Evolutionary conservation across 2,329 filamentous ascomycete genomes (phyloP), one percentile per base, ranked within the genome.

Genomic region (Aspergillus jensenii): DNA sequence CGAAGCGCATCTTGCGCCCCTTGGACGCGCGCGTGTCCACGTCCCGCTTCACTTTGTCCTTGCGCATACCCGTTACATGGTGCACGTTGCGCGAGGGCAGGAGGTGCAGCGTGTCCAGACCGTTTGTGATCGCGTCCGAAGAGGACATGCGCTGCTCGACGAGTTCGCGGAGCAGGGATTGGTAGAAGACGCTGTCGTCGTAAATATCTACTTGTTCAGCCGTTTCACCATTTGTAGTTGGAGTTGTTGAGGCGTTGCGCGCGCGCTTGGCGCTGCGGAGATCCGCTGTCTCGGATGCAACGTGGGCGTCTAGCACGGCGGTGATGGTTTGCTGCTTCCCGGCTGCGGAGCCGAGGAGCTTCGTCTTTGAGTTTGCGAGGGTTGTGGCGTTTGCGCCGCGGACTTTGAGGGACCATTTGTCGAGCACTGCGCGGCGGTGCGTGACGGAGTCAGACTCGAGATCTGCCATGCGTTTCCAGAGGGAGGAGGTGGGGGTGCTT

Each of bases 11-110:
- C 79, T 97, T 97, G 50, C 95, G 82, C 6, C 95, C 95, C 77
- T 98, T 98, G 72, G 91, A 96, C 0, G 95, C 95, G 72, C 93
- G 95, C 19, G 93, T 93, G 73, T 99, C 95, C 4, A 98, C 90
- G 31, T 88, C 84, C 71, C 90, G 90, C 76, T 90, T 89, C 58
- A 89, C 83, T 80, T 93, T 96, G 62, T 78, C 75, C 59, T 78
- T 78, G 48, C 74, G 74, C 73, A 78, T 77, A 3, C 78, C 77
- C 1, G 75, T 75, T 3, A 76, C 67, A 3, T 72, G 69, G 52
- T 79, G 74, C 3, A 75, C 66, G 23, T 70, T 68, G 31, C 71
- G 69, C 8, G 74, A 71, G 6, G 76, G 71, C 17, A 77, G 65
- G 35, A 69, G 58, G 27, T 74, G 68, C 35, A 75, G 61, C n/a